These are phyloP conservation scores for Metschnikowia picachoensis DNA, from an alignment of 805 yeast species.

Conservation along the genomic window DNA sequence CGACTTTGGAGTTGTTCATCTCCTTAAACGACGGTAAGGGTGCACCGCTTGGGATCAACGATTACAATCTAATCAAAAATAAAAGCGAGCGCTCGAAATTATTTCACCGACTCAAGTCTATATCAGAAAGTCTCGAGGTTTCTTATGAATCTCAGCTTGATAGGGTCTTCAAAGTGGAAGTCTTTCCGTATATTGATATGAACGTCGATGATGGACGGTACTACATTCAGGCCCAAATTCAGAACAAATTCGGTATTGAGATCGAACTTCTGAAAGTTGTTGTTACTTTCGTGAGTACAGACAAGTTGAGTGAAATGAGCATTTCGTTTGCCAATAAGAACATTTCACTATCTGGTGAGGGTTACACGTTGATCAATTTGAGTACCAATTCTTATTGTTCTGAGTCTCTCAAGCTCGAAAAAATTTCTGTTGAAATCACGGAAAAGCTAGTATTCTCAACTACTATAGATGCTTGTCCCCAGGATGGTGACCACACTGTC, in stretches of 20 bases:
- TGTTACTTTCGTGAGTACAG: conserved; percentile 20
- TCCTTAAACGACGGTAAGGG: conserved; percentile 20
- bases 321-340: conserved; percentile 11
- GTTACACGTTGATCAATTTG: conserved; percentile 8
- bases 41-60: conserved; percentile 24
- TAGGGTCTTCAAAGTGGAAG: conserved; percentile 31
- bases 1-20: conserved; percentile 41
- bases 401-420: conserved; percentile 1
- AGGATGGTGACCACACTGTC: conserved; percentile 8
- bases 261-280: conserved; percentile 21
- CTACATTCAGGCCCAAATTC: conserved; percentile 30
- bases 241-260: conserved; percentile 26
- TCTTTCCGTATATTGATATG: conserved; percentile 37
- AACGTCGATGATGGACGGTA: conserved; percentile 28
- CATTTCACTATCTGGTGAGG: conserved; percentile 6
- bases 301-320: conserved; percentile 9
- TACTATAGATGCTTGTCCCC: background rate
- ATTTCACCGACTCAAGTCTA: conserved; percentile 1
- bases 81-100: conserved; percentile 10
- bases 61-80: conserved; percentile 22
- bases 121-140: conserved; percentile 2
- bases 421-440: conserved; percentile 7
- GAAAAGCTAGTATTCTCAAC: conserved; percentile 8
- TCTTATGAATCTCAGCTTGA: conserved; percentile 26
- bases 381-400: conserved; percentile 4